A percentile compares a stretch with the other conserved stretches of the same genome.
Evolutionary conservation across 192 early-diverging fungal genomes (phyloP).

Genomic region (Coemansia sp.): DNA sequence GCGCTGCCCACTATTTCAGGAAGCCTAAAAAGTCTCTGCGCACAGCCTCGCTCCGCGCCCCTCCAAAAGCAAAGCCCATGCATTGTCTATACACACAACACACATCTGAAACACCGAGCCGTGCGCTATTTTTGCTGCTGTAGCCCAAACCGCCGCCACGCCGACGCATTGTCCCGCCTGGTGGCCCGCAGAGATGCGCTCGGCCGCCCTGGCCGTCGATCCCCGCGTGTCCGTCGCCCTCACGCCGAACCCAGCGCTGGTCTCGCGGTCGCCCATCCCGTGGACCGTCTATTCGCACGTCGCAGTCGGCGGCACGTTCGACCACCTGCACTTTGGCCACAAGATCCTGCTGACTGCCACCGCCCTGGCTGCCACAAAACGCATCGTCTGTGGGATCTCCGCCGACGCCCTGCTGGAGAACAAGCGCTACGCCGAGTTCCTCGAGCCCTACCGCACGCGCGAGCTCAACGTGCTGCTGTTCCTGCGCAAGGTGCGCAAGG

Average conservation of each 20-base stretch:
- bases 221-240: not conserved
- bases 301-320: constrained; percentile 91
- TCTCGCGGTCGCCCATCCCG: constrained; percentile 11
- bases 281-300: constrained; percentile 40
- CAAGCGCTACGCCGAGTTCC: constrained; percentile 65
- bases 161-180: constrained; percentile 33
- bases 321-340: constrained; percentile 93
- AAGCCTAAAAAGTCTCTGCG: no score
- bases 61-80: no score
- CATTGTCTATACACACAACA: no score
- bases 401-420: constrained; percentile 61
- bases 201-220: constrained; percentile 1
- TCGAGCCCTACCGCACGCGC: constrained; percentile 65
- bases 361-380: constrained; percentile 62
- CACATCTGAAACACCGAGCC: no score
- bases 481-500: constrained; percentile 50
- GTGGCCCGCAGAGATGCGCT: constrained; percentile 35
- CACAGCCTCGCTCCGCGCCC: no score
- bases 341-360: constrained; percentile 87
- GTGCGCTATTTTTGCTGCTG: no score
- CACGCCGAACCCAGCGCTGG: not conserved
- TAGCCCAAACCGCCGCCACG: no score
- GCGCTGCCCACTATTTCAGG: no score
- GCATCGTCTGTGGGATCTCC: constrained; percentile 70
- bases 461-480: constrained; percentile 60